Evolutionary conservation across 306 rosid species (phyloP), one percentile per base, ranked within the genome.

Genomic region (Prinsepia uniflora): DNA sequence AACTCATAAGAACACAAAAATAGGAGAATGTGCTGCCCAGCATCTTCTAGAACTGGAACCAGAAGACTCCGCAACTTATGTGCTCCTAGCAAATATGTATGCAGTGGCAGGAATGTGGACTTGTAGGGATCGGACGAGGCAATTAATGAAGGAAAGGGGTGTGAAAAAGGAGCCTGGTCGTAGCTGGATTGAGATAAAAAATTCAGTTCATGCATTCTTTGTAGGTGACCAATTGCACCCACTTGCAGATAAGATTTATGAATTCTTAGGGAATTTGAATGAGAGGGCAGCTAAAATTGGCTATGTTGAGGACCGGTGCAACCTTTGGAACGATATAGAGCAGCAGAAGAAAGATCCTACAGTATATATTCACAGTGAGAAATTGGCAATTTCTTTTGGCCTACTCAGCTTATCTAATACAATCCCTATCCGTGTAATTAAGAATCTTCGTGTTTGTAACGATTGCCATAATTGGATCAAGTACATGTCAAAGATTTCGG

Each of bases 391-490:
- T 80, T 40, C 92, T 73, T 92, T 86, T 87, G 98, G 94, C 48
- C 84, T 89, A 20, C 86, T 89, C 50, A 89, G 82, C 75, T 79
- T 84, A 72, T 67, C 80, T 63, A 72, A 77, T 81, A 64, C 76
- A 3, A 68, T 78, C 73, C 96, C 96, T 2, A 68, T 92, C 39
- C 81, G 70, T 7, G 92, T 92, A 70, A 82, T 87, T 64, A 92
- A 92, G 85, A 92, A 92, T 72, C 94, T 92, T 5, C 96, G 96
- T 2, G 85, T 92, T 69, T 92, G 97, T 78, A 84, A 73, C 20
- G 96, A 92, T 81, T 92, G 96, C 85, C 97, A 92, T 68, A 89
- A 77, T 72, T 89, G 96, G 98, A 84, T 92, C 66, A 92, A 89
- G 84, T 75, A 78, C 61, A 86, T 85, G 20, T 89, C 98, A 4